A percentile compares a stretch with the other conserved stretches of the same genome.
phyloP scores from a whole-genome alignment of 2,329 filamentous ascomycete genomes.

The Phialemoniopsis sp. region DNA sequence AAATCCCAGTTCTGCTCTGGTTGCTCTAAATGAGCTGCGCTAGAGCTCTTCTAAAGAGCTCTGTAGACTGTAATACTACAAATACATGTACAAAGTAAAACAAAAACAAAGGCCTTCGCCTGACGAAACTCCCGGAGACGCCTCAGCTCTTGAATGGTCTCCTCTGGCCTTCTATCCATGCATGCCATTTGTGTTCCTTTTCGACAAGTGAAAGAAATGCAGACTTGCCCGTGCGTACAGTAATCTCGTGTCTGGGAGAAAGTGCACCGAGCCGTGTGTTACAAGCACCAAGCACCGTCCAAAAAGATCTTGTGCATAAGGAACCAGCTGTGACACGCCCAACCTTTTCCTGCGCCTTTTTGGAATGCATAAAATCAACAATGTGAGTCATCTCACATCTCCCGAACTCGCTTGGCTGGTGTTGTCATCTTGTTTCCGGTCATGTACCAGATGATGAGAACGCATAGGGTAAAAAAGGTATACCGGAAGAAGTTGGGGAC shows the following conservation, averaged over 20 bases:
- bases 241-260: too few relatives aligned
- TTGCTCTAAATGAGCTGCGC: too few relatives aligned
- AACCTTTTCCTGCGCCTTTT: too few relatives aligned
- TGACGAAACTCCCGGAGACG: constrained; percentile 35
- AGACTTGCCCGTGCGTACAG: neutral
- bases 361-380: too few relatives aligned
- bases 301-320: too few relatives aligned
- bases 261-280: too few relatives aligned
- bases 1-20: too few relatives aligned
- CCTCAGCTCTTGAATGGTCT: constrained; percentile 55
- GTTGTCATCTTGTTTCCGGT: constrained; percentile 25
- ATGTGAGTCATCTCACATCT: constrained; percentile 4
- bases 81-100: constrained; percentile 5
- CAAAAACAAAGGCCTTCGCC: constrained; percentile 8
- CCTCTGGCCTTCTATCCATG: constrained; percentile 20
- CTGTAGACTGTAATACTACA: constrained; percentile 1
- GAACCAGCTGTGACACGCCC: too few relatives aligned
- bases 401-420: constrained; percentile 2
- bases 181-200: neutral
- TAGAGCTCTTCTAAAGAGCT: neutral
- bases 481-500: constrained; percentile 34
- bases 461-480: constrained; percentile 34
- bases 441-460: constrained; percentile 37
- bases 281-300: too few relatives aligned
- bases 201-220: constrained; percentile 4